Base-by-base conservation (phyloP, 805 yeast genomes). In the Metschnikowia cubensis region DNA sequence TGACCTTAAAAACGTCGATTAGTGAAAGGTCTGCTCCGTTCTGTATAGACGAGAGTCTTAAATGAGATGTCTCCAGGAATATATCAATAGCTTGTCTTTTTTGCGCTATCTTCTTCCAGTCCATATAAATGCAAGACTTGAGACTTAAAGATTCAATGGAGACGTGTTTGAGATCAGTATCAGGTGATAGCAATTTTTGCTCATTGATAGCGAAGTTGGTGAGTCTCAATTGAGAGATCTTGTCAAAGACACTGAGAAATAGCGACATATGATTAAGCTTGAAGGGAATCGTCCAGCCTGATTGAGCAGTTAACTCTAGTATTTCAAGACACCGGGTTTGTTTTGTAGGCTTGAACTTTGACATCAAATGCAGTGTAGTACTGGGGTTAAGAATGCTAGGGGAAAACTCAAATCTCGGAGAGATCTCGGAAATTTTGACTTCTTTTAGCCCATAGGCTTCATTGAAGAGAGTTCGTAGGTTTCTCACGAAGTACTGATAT, bases 241-340 rank as follows among this genome's bases (percentile, higher is more conserved):
- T 40, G 42, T 62, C 67, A 49, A 60, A 72, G 7, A 70, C 57
- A 14, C 77, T 76, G 50, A 77, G 68, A 17, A 82, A 66, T 54
- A 78, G 65, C 1, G 80, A 60, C 6, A 81, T 56, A 52, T 76
- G 79, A 11, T 74, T 66, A 15, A 57, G 44, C 50, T 77, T 69
- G 54, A 81, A 63, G 3, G 84, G 81, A 14, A 82, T 75, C 33
- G 75, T 74, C 82, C 82, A 76, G 2, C 81, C 81, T 0, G 70
- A 50, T 51, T 77, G 78, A 0, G 80, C 70, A 3, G 71, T 65
- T 2, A 78, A 56, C 3, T 60, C 59, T n/a, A 78, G 58, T n/a
- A 55, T 66, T 2, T 65, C 52, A 5, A 77, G 55, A 2, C 61
- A 50, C 46, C 74, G 60, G 7, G 42, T 41, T 14, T 58, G 57